These are phyloP conservation scores for Phialophora expanda DNA, from an alignment of 2,329 filamentous ascomycete genomes.

Conservation along the genomic window DNA sequence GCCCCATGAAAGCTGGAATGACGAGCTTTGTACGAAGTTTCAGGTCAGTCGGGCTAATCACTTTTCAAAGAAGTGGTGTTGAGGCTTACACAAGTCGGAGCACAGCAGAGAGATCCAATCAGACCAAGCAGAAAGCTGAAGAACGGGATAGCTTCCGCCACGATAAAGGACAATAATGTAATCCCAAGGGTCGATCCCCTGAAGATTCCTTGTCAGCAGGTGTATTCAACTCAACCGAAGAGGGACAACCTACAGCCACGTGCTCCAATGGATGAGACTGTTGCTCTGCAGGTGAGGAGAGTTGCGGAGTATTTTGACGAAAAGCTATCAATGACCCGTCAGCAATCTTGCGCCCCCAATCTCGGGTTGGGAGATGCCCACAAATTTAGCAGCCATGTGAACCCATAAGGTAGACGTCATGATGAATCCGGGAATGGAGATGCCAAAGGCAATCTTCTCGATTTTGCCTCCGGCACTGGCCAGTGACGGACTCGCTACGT, in stretches of 20 bases:
- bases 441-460: conserved; percentile 54
- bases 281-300: conserved; percentile 59
- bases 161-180: conserved; percentile 54
- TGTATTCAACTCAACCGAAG: conserved; percentile 1
- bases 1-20: conserved; percentile 27
- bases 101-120: conserved; percentile 58
- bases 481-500: conserved; percentile 55
- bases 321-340: conserved; percentile 50
- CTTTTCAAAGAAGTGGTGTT: conserved; percentile 49
- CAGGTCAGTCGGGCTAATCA: background rate
- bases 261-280: conserved; percentile 57
- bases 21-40: conserved; percentile 16
- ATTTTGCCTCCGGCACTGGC: conserved; percentile 51
- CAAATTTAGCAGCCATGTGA: conserved; percentile 55
- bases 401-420: conserved; percentile 34
- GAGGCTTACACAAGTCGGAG: conserved; percentile 57
- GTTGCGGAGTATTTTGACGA: conserved; percentile 60
- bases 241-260: conserved; percentile 50
- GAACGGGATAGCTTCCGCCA: conserved; percentile 60
- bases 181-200: conserved; percentile 46
- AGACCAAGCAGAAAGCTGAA: conserved; percentile 60
- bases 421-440: conserved; percentile 44
- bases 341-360: background rate
- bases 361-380: conserved; percentile 2
- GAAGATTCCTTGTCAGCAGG: conserved; percentile 5